Evolutionary conservation across 2,329 filamentous ascomycete genomes (phyloP).

Genomic region (Coniochaeta ligniaria): DNA sequence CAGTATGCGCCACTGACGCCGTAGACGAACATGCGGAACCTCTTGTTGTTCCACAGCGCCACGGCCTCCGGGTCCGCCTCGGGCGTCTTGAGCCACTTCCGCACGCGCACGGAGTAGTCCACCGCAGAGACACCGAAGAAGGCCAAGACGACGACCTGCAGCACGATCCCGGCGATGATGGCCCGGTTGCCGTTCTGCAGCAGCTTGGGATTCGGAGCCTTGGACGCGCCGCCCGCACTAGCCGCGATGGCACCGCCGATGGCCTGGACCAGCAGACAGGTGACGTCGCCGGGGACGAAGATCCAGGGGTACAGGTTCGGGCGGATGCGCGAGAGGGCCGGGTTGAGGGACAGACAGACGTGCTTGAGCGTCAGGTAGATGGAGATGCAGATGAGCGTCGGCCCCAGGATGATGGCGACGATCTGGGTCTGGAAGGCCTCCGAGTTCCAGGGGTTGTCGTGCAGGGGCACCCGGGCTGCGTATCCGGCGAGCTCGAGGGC

Average conservation of each 20-base stretch:
- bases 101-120: constrained; percentile 39
- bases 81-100: constrained; percentile 25
- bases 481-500: constrained; percentile 49
- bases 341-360: constrained; percentile 40
- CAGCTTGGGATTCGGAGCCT: constrained; percentile 25
- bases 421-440: constrained; percentile 52
- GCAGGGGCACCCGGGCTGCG: constrained; percentile 40
- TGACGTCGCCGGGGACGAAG: constrained; percentile 53
- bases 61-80: constrained; percentile 21
- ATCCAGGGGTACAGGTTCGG: constrained; percentile 46
- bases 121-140: constrained; percentile 34
- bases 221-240: constrained; percentile 26
- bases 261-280: constrained; percentile 51
- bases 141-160: constrained; percentile 44
- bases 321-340: constrained; percentile 41
- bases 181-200: constrained; percentile 38
- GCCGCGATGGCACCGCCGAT: constrained; percentile 50
- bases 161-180: constrained; percentile 46
- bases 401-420: constrained; percentile 50
- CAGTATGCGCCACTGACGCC: constrained; percentile 37
- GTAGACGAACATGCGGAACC: constrained; percentile 34
- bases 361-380: constrained; percentile 61
- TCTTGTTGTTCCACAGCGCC: constrained; percentile 32
- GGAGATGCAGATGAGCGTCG: constrained; percentile 53
- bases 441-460: constrained; percentile 46